Base-by-base conservation (phyloP, 345 rosid genomes). In the Eucalyptus microcorys region DNA sequence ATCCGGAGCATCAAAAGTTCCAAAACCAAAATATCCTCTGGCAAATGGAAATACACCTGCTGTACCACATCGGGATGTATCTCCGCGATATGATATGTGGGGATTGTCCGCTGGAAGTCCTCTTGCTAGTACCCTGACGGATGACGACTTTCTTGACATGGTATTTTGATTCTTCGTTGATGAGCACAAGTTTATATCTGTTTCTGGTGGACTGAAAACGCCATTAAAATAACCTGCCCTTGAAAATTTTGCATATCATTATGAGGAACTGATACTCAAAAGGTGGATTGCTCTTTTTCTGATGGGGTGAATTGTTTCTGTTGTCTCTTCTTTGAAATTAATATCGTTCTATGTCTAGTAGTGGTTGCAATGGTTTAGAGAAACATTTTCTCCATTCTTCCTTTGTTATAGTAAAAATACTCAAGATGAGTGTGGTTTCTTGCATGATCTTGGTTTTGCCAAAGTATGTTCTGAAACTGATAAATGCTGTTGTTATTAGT, bases 121-220 rank as follows among this genome's bases (percentile, higher is more conserved):
- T 89, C 96, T 90, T 87, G 96, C 96, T 32, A 95, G 95, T 94
- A 92, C 93, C 86, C 93, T 96, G 87, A 96, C 99, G 14, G 97
- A 96, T 88, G 98, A 96, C 87, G 99, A 96, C 94, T 94, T 97
- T 92, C 99, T 97, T 90, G 94, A 95, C 91, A 97, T 96, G 99
- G 99, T 97, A 96, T 49, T 32, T 86, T 8, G 34, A 50, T 50
- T 86, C 13, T 59, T 32, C 12, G 3, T 34, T 88, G 90, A 91
- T 90, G 64, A 86, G 80, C 90, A 47, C 57, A 81, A 37, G 37
- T 40, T 40, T 43, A 27, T 76, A 66, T 14, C 37, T n/a, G 14
- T 64, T 52, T 66, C 68, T 40, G 47, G 47, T 4, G 8, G 47
- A 40, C 83, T 76, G 84, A 40, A 76, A 40, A 26, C 15, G 24